Percentiles rank a stretch among this genome's conserved stretches.
phyloP scores from a whole-genome alignment of 2,329 filamentous ascomycete species.

The Ilyonectria robusta region DNA sequence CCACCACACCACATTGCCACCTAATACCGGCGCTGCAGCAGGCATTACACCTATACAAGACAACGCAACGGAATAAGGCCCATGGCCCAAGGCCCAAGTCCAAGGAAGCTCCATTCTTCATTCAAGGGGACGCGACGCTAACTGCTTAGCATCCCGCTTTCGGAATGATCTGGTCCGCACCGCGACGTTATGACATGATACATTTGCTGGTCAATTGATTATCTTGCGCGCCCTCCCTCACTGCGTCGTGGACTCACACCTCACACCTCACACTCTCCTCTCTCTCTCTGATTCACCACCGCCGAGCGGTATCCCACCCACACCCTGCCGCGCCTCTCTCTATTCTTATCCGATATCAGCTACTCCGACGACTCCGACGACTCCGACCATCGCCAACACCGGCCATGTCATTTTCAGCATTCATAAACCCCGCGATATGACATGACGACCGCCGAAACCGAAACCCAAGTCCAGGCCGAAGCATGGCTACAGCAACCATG shows the following conservation, averaged over 20 bases:
- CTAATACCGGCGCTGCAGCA: not conserved
- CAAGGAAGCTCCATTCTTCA: slow-evolving; percentile 16
- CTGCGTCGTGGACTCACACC: not conserved
- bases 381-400: not conserved
- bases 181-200: slow-evolving; percentile 41
- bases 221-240: slow-evolving; percentile 6
- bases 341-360: not conserved
- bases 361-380: not conserved
- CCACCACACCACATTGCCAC: not conserved
- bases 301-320: no score
- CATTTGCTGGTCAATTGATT: slow-evolving; percentile 21
- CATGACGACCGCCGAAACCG: slow-evolving; percentile 38
- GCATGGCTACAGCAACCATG: slow-evolving; percentile 21
- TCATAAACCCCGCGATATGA: slow-evolving; percentile 32
- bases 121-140: slow-evolving; percentile 25
- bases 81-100: not conserved
- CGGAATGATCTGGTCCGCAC: slow-evolving; percentile 23
- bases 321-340: not conserved
- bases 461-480: slow-evolving; percentile 1
- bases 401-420: slow-evolving; percentile 29
- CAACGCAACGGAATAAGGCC: not conserved
- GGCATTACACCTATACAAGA: not conserved
- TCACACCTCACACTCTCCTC: slow-evolving; percentile 6
- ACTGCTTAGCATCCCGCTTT: slow-evolving; percentile 27
- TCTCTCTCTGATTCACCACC: not conserved